Conservation (phyloP, 192 early-diverging fungal genomes). For the Gonapodya sp. region DNA sequence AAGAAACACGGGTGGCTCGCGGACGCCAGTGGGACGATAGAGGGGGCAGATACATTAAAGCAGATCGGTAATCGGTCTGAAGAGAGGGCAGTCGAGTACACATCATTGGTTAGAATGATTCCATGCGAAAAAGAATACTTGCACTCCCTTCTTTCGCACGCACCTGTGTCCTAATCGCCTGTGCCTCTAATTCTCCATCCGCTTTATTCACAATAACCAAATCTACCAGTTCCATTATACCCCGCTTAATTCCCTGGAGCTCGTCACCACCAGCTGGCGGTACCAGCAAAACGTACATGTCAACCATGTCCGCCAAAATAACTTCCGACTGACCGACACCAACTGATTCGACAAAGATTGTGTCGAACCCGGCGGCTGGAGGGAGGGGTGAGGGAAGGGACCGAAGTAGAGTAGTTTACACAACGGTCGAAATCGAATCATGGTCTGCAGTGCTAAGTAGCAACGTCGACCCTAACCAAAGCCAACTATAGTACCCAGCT, state of each 20-base stretch:
- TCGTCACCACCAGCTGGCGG: slow-evolving; percentile 78
- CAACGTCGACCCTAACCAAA: too few species aligned
- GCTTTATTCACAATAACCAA: slow-evolving; percentile 73
- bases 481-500: background rate
- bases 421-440: background rate
- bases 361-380: slow-evolving; percentile 65
- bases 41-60: slow-evolving; percentile 54
- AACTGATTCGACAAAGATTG: slow-evolving; percentile 73
- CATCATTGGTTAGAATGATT: background rate
- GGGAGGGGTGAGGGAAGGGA: background rate
- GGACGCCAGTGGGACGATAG: slow-evolving; percentile 32
- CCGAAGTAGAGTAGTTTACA: background rate
- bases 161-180: slow-evolving; percentile 46
- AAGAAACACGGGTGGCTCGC: slow-evolving; percentile 40
- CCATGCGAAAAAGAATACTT: too few species aligned
- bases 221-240: slow-evolving; percentile 77
- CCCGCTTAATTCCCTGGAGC: slow-evolving; percentile 81
- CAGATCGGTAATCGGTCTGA: slow-evolving; percentile 55
- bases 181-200: slow-evolving; percentile 53
- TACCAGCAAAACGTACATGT: slow-evolving; percentile 72
- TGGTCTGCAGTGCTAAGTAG: too few species aligned
- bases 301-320: slow-evolving; percentile 80
- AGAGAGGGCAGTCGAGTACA: background rate
- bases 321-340: slow-evolving; percentile 82
- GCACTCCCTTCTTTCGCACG: too few species aligned